These are phyloP conservation scores for Cynanchum wilfordii DNA, from an alignment of 257 asterid species.

Conservation along the genomic window DNA sequence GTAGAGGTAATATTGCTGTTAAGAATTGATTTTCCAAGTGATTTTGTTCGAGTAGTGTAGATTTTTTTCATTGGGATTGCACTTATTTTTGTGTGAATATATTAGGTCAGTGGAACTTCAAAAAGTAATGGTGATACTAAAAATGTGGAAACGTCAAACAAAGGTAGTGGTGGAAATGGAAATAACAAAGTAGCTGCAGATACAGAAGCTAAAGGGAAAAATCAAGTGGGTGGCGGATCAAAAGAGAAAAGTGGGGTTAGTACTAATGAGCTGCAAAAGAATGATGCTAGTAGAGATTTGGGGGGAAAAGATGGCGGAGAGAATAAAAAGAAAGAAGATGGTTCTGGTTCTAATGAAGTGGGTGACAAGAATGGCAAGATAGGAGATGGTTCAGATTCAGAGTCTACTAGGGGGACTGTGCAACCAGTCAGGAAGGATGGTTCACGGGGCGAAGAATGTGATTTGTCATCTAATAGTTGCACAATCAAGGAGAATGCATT, in stretches of 20 bases:
- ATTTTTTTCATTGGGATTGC: constrained; percentile 11
- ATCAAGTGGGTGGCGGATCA: constrained; percentile 10
- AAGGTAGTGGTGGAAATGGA: constrained; percentile 14
- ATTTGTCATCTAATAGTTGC: constrained; percentile 68
- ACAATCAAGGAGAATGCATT: constrained; percentile 51
- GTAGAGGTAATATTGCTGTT: constrained; percentile 39
- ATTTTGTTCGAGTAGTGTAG: background rate
- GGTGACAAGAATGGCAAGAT: constrained; percentile 33
- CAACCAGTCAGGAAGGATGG: constrained; percentile 28
- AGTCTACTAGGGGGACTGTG: constrained; percentile 26
- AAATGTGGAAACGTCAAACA: constrained; percentile 15
- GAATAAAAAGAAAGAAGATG: constrained; percentile 19
- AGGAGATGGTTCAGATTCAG: constrained; percentile 18
- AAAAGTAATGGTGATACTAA: constrained; percentile 18
- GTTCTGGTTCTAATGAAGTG: constrained; percentile 14
- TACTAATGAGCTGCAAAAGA: constrained; percentile 8
- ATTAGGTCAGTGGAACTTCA: constrained; percentile 34
- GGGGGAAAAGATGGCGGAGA: constrained; percentile 22
- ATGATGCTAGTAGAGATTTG: constrained; percentile 20
- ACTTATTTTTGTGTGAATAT: constrained; percentile 12
- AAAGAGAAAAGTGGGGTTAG: constrained; percentile 4
- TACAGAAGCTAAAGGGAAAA: constrained; percentile 18
- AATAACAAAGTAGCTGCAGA: constrained; percentile 32
- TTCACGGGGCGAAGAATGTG: constrained; percentile 52
- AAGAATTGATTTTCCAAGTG: constrained; percentile 6